Evolutionary conservation across 192 early-diverging fungal species (phyloP).

Genomic region (Backusella liffmaniae): DNA sequence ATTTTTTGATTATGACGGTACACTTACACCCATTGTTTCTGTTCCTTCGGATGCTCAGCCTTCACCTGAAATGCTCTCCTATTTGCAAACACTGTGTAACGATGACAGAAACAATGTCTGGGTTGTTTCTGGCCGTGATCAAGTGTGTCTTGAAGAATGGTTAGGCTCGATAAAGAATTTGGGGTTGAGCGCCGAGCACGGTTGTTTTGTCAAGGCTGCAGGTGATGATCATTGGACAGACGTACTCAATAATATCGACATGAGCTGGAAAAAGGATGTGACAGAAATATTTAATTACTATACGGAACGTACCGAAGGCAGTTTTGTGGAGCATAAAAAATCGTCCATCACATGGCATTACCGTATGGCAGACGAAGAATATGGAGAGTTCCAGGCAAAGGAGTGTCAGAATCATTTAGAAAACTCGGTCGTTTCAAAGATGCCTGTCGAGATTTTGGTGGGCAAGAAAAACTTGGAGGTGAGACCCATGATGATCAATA

Average conservation of each 20-base stretch:
- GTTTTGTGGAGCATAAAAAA: slow-evolving; percentile 81
- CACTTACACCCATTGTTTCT: slow-evolving; percentile 89
- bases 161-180: slow-evolving; percentile 69
- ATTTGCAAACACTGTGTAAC: slow-evolving; percentile 59
- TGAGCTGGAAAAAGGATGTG: slow-evolving; percentile 85
- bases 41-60: slow-evolving; percentile 86
- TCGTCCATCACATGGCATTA: slow-evolving; percentile 92
- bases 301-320: slow-evolving; percentile 83
- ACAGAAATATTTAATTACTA: slow-evolving; percentile 81
- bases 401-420: slow-evolving; percentile 89
- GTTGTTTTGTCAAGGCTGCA: slow-evolving; percentile 79
- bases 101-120: slow-evolving; percentile 88
- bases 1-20: slow-evolving; percentile 98
- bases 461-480: slow-evolving; percentile 93
- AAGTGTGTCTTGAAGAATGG: slow-evolving; percentile 82
- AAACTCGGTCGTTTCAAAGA: slow-evolving; percentile 72
- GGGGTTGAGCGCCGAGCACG: slow-evolving; percentile 85
- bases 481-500: slow-evolving; percentile 79
- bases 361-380: slow-evolving; percentile 82
- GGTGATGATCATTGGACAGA: slow-evolving; percentile 56
- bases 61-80: slow-evolving; percentile 81
- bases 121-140: slow-evolving; percentile 94
- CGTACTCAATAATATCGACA: slow-evolving; percentile 55
- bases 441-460: slow-evolving; percentile 82
- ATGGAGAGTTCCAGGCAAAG: slow-evolving; percentile 85